Percentiles rank a stretch among this genome's conserved stretches.
These are phyloP conservation scores for Ceraceosorus guamensis DNA, from an alignment of 1,284 basidiomycete genomes.

Conservation along the genomic window DNA sequence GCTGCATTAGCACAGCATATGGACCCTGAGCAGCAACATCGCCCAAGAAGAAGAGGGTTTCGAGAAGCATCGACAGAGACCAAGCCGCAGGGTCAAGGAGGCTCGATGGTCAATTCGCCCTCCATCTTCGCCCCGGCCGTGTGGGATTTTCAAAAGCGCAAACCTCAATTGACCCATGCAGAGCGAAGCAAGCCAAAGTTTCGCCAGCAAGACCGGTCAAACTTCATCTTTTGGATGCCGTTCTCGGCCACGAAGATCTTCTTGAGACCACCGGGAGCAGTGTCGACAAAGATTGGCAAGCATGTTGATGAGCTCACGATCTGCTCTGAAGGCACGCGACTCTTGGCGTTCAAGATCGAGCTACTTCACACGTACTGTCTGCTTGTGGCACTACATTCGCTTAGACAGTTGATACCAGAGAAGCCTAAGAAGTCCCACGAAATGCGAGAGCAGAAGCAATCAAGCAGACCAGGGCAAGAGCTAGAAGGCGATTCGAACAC, in stretches of 20 bases:
- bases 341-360: conserved; percentile 55
- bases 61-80: conserved; percentile 15
- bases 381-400: conserved; percentile 60
- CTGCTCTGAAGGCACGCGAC: conserved; percentile 50
- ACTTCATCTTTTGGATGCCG: conserved; percentile 47
- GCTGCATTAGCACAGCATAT: conserved; percentile 31
- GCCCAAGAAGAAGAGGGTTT: conserved; percentile 7
- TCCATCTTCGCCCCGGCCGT: conserved; percentile 31
- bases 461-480: background rate
- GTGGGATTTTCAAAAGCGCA: conserved; percentile 29
- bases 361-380: conserved; percentile 68
- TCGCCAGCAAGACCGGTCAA: conserved; percentile 37
- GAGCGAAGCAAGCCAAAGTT: conserved; percentile 12
- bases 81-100: conserved; percentile 15
- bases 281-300: conserved; percentile 28
- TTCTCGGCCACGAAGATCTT: conserved; percentile 34
- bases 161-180: conserved; percentile 4
- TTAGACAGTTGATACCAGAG: conserved; percentile 51
- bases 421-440: background rate
- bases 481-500: background rate
- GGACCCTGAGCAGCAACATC: conserved; percentile 22
- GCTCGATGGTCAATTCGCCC: conserved; percentile 10
- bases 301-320: conserved; percentile 51
- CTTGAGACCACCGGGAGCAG: conserved; percentile 16
- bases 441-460: background rate